Evolutionary conservation across 1,284 basidiomycete genomes (phyloP).

Genomic region (Cryptococcus depauperatus): DNA sequence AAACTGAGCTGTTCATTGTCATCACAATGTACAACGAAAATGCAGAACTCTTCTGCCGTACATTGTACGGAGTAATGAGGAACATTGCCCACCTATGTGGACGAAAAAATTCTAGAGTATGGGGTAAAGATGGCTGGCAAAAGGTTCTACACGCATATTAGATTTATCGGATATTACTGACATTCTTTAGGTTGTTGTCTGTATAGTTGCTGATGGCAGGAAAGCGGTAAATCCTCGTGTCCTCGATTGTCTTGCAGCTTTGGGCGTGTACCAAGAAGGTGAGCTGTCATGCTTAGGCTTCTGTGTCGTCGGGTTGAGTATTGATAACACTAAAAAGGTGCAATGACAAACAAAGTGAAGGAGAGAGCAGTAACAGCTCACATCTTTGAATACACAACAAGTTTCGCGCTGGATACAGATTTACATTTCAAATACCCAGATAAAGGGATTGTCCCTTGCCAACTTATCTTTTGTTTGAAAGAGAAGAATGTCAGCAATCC

Average conservation of each 20-base stretch:
- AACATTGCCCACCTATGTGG: slow-evolving; percentile 85
- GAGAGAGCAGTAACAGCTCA: slow-evolving; percentile 84
- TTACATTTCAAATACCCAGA: slow-evolving; percentile 91
- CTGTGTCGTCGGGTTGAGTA: too few relatives aligned
- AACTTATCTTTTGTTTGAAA: slow-evolving; percentile 66
- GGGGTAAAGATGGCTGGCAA: slow-evolving; percentile 95
- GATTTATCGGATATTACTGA: slow-evolving; percentile 3
- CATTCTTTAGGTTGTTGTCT: slow-evolving; percentile 68
- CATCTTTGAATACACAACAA: slow-evolving; percentile 83
- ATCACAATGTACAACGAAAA: slow-evolving; percentile 98
- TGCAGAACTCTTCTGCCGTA: slow-evolving; percentile 85
- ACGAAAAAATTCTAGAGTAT: slow-evolving; percentile 86
- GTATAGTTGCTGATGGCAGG: slow-evolving; percentile 91
- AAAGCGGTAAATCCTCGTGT: slow-evolving; percentile 88
- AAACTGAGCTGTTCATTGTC: slow-evolving; percentile 87
- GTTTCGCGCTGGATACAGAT: slow-evolving; percentile 78
- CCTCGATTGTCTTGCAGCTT: slow-evolving; percentile 63
- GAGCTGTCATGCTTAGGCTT: not conserved
- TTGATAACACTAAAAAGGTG: slow-evolving; percentile 47
- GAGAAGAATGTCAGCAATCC: slow-evolving; percentile 96
- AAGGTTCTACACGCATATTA: slow-evolving; percentile 60
- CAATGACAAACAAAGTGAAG: slow-evolving; percentile 86
- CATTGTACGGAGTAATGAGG: slow-evolving; percentile 89
- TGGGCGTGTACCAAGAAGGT: slow-evolving; percentile 54
- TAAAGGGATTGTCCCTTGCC: slow-evolving; percentile 82